Base-by-base conservation (phyloP, 2,329 filamentous ascomycete species). In the Dactylellina drechsleri region DNA sequence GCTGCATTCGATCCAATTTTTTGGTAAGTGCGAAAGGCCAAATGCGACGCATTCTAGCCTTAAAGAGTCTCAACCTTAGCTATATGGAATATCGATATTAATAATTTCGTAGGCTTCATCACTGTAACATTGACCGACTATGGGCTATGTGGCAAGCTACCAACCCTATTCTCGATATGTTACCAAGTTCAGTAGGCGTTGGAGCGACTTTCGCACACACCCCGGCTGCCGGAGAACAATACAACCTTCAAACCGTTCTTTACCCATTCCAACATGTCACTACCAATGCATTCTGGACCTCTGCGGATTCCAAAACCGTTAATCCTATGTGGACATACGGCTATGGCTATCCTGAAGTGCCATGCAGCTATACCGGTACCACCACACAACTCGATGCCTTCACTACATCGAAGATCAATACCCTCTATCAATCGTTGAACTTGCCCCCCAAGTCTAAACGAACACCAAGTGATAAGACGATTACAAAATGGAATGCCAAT, bases 1-100 rank as follows among this genome's bases (percentile, higher is more conserved):
- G 36, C 79, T 43, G 77, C 78, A 12, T 80, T 79, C 52, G 79
- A 80, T 49, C 77, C 79, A 1, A 77, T 80, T 20, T 80, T 80
- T 73, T 80, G 78, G 77, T 59, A 78, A 56, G 49, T 13, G 2
- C n/a, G 10, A 16, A 28, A 28, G 26, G 1, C 5, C 16, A 1
- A 40, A 18, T 8, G 5, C 10, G 36, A 47, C 52, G 76, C 26
- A 70, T 28, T n/a, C n/a, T n/a, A n/a, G n/a, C n/a, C n/a, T n/a
- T n/a, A n/a, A n/a, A n/a, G n/a, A n/a, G n/a, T n/a, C n/a, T n/a
- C n/a, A n/a, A n/a, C n/a, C n/a, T n/a, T n/a, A n/a, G n/a, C n/a
- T n/a, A n/a, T n/a, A n/a, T n/a, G n/a, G n/a, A n/a, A n/a, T n/a
- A n/a, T n/a, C 26, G 26, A 28, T 28, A 28, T 28, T 26, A 59